These are phyloP conservation scores for Nepenthes mirabilis DNA, from an alignment of 148 eudicot genomes.

Conservation along the genomic window DNA sequence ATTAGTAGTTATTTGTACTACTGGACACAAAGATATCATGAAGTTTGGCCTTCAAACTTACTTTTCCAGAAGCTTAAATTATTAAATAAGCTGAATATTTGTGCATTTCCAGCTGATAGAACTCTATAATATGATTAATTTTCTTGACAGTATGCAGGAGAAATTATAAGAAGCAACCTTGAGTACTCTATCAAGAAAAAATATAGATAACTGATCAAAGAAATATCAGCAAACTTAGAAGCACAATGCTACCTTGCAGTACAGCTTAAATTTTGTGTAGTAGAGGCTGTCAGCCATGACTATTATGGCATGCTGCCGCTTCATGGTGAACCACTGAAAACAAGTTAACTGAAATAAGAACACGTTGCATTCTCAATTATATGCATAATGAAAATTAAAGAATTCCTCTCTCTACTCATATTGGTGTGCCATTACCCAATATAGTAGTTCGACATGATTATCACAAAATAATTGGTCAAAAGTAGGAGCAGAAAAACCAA, in stretches of 20 bases:
- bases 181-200: background rate
- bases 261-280: slow-evolving; percentile 41
- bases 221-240: slow-evolving; percentile 4
- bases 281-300: slow-evolving; percentile 45
- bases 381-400: no score
- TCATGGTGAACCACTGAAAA: slow-evolving; percentile 56
- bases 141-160: background rate
- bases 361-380: background rate
- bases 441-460: no score
- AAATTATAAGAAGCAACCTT: background rate
- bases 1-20: no score
- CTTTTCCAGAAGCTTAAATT: background rate
- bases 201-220: background rate
- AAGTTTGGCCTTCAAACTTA: no score
- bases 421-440: no score
- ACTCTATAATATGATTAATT: no score
- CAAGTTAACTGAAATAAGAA: background rate
- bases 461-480: no score
- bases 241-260: slow-evolving; percentile 38
- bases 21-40: no score
- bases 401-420: no score
- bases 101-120: no score
- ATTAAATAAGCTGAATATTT: background rate
- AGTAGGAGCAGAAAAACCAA: no score
- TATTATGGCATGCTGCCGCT: slow-evolving; percentile 45